Percentiles rank a stretch among this genome's conserved stretches.
Conservation (phyloP, 306 rosid species). For the Cucumis sativus region Cucumber_9930_V3 NC_026655.2:6406001-6406500, state of each 20-base stretch:
- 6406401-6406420: conserved; percentile 15
- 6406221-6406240: conserved; percentile 11
- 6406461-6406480: conserved; percentile 11
- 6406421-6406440: conserved; percentile 4
- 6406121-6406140: not conserved
- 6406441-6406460: conserved; percentile 15
- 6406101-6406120: not conserved
- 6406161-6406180: conserved; percentile 38
- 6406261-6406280: not conserved
- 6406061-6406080: not conserved
- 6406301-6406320: conserved; percentile 10
- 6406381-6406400: conserved; percentile 2
- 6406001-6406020: not conserved
- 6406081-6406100: not conserved
- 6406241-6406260: conserved; percentile 15
- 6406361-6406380: conserved; percentile 13
- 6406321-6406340: conserved; percentile 15
- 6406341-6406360: conserved; percentile 13
- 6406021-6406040: not conserved
- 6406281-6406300: not conserved
- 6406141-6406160: conserved; percentile 19
- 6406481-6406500: conserved; percentile 1
- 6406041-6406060: not conserved
- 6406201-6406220: conserved; percentile 18
- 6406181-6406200: conserved; percentile 24